Base-by-base conservation (phyloP, 208 protist species). In the Acanthamoeba castellanii region DNA sequence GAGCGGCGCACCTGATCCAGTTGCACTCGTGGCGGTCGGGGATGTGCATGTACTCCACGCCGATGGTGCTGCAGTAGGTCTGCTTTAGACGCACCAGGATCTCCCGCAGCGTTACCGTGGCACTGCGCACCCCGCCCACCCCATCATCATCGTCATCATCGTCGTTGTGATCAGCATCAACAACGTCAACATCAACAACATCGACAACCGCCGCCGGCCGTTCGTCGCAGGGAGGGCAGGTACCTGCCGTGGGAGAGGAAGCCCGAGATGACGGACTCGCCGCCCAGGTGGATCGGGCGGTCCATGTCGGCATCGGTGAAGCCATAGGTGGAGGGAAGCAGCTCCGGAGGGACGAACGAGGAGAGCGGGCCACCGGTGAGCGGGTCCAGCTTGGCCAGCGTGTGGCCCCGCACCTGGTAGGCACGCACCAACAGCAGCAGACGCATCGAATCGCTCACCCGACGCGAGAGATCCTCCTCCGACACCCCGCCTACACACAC, bases 41-140 rank as follows among this genome's bases (percentile, higher is more conserved):
- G 96, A 99, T 99, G 96, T 99, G 99, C 95, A 99, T 98, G 85
- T 99, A 98, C 97, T 99, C 98, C 84, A 97, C 98, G 68, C 98
- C 98, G 81, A 99, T 97, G 57, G 95, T 98, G 25, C 97, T 97
- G 95, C 97, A 98, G 96, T 99, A 97, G n/a, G 66, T 94, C 61
- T 95, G 32, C 25, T 96, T 82, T 59, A 97, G 89, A 45, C 95
- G 76, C 20, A 42, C 92, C 30, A 97, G 47, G 6, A 97, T 72
- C 32, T 97, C 94, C 68, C 97, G 61, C 16, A 97, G 64, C 45
- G 95, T 96, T 5, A 84, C 91, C n/a, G 89, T 70, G 55, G 96
- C 66, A 42, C 57, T 87, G 47, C 70, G 70, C 47, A 66, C 9
- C 11, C n/a, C 32, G 8, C n/a, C 22, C 72, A 22, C n/a, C n/a